Evolutionary conservation across 208 protist species (phyloP).

Genomic region (Leptomonas seymouri): DNA sequence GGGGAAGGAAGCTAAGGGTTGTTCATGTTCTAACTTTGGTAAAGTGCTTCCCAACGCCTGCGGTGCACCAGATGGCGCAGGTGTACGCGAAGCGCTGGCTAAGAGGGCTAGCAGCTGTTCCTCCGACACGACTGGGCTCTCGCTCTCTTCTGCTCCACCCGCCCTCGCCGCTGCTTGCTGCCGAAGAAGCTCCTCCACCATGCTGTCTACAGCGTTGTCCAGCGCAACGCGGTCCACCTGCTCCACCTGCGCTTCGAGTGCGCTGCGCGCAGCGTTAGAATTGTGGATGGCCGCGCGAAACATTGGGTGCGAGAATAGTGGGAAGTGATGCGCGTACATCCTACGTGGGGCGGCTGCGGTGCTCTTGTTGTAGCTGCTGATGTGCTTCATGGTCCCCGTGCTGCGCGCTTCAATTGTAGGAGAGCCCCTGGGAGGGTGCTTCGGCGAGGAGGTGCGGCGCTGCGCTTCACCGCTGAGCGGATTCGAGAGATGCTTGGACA

Average conservation of each 20-base stretch:
- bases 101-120: constrained; percentile 21
- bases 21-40: no score
- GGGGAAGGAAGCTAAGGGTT: no score
- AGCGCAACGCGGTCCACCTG: constrained; percentile 22
- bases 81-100: not conserved
- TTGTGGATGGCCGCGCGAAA: constrained; percentile 39
- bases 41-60: no score
- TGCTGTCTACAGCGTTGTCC: constrained; percentile 39
- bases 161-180: constrained; percentile 13
- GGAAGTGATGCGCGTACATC: constrained; percentile 59
- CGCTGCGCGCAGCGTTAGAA: constrained; percentile 8
- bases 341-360: constrained; percentile 8
- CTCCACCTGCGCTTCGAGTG: constrained; percentile 4
- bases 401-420: not conserved
- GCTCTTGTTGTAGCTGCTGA: not conserved
- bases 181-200: constrained; percentile 50
- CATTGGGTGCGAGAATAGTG: constrained; percentile 73
- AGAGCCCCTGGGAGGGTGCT: not conserved
- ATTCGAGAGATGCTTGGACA: no score
- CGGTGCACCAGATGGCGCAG: not conserved
- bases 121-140: constrained; percentile 6
- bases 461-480: not conserved
- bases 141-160: not conserved
- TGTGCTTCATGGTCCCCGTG: not conserved
- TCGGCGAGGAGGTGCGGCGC: not conserved